Evolutionary conservation across 352 stramenopile genomes (phyloP), one percentile per base, ranked within the genome.

Genomic region (Globisporangium recalcitrans): DNA sequence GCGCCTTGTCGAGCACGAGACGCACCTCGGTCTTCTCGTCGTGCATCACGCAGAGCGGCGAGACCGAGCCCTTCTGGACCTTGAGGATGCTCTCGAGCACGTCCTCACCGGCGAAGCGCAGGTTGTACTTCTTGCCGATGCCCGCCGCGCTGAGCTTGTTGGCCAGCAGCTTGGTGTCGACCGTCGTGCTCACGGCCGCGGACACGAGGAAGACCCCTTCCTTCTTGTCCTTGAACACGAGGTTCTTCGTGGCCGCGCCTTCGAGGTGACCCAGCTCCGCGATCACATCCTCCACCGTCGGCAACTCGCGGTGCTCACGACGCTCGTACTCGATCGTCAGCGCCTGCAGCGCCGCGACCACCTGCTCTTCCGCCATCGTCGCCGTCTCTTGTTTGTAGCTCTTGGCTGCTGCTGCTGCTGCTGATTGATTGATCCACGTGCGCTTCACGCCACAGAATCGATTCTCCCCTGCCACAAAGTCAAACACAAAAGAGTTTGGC

Each of bases 201-300:
- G 89, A 96, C 4, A 99, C 88, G n/a, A 99, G 74, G 74, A 98
- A 98, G 2, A 98, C 64, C 0, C 96, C 96, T 69, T 98, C 88
- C 73, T 99, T 99, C 76, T 99, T 99, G 76, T 99, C 96, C 71
- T 96, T 97, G 63, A 99, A 95, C 65, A 99, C 95, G 27, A 99
- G 77, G 72, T 99, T 99, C 81, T 98, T 98, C 29, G 94, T 98
- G 36, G 90, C 71, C 48, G 81, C 75, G 22, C 87, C 86, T 1
- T 85, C 74, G n/a, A 98, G 74, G 58, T 97, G 91, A 29, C 79
- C 71, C 24, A 93, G 63, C 58, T 84, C 82, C 7, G 73, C 68
- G 10, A 87, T 68, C 57, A 91, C 67, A 42, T 91, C 85, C 48
- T 91, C 85, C 9, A 84, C 82, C 13, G 85, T 91, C 46, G 84